These are phyloP conservation scores for Petunia secreta DNA, from an alignment of 257 asterid genomes.

Conservation along the genomic window DNA sequence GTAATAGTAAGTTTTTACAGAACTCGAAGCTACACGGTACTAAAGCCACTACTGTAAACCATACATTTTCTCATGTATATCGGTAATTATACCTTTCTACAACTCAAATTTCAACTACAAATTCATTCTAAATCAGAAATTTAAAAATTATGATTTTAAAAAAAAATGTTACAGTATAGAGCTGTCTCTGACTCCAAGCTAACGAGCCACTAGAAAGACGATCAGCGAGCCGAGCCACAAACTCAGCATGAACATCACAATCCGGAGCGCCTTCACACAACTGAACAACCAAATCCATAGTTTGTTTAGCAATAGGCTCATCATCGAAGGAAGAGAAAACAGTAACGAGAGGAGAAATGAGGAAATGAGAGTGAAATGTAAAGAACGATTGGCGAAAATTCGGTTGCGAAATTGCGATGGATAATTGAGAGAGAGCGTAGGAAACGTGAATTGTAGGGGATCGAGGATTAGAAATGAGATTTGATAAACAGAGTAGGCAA, in stretches of 20 bases:
- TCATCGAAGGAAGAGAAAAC: slow-evolving; percentile 68
- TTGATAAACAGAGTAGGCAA: slow-evolving; percentile 83
- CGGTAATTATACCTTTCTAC: background rate
- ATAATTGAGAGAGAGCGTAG: slow-evolving; percentile 92
- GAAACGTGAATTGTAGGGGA: slow-evolving; percentile 86
- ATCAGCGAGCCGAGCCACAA: slow-evolving; percentile 70
- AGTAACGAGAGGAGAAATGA: slow-evolving; percentile 71
- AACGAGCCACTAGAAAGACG: slow-evolving; percentile 61
- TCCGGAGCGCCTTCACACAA: slow-evolving; percentile 48
- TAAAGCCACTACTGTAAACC: background rate
- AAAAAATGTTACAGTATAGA: slow-evolving; percentile 57
- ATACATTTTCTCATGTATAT: background rate
- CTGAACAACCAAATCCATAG: slow-evolving; percentile 61
- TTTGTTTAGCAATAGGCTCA: slow-evolving; percentile 70
- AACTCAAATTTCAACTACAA: background rate
- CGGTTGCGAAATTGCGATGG: slow-evolving; percentile 69
- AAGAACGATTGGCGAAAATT: slow-evolving; percentile 63
- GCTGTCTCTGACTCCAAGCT: slow-evolving; percentile 80
- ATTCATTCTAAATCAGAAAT: background rate
- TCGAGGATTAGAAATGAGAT: slow-evolving; percentile 70
- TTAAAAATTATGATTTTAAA: background rate
- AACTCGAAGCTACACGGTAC: too few species aligned
- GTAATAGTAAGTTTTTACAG: too few species aligned
- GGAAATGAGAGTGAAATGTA: slow-evolving; percentile 79
- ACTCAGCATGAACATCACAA: slow-evolving; percentile 59